phyloP scores from a whole-genome alignment of 2,329 filamentous ascomycete species.

The Colletotrichum camelliae region DNA sequence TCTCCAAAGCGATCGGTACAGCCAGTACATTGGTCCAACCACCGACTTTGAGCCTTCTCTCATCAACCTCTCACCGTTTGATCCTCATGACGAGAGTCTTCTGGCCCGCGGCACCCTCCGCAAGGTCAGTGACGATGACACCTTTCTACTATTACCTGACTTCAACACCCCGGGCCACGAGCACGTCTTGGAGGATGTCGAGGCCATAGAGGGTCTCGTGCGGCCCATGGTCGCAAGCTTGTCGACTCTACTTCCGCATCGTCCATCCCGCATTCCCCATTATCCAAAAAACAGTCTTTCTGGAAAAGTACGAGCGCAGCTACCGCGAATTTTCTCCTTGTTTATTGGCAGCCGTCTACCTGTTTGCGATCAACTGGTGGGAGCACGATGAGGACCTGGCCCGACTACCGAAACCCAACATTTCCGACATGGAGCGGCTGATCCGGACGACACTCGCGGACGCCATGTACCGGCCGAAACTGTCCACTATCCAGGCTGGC shows the following conservation, averaged over 20 bases:
- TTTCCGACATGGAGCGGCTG: slow-evolving; percentile 74
- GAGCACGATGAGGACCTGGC: slow-evolving; percentile 73
- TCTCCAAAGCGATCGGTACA: slow-evolving; percentile 78
- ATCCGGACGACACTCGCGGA: slow-evolving; percentile 76
- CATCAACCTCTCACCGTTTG: slow-evolving; percentile 80
- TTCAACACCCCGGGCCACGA: slow-evolving; percentile 74
- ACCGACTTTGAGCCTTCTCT: slow-evolving; percentile 86
- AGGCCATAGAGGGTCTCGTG: slow-evolving; percentile 78
- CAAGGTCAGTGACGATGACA: slow-evolving; percentile 78
- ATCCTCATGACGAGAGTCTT: slow-evolving; percentile 81
- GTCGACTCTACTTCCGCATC: slow-evolving; percentile 83
- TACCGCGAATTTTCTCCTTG: slow-evolving; percentile 78
- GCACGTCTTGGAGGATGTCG: slow-evolving; percentile 70
- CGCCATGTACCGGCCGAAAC: slow-evolving; percentile 81
- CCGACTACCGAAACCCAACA: slow-evolving; percentile 70
- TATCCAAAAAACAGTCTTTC: slow-evolving; percentile 79
- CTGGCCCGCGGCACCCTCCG: slow-evolving; percentile 72
- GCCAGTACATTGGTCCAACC: slow-evolving; percentile 83
- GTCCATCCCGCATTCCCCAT: slow-evolving; percentile 85
- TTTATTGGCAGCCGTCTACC: slow-evolving; percentile 80
- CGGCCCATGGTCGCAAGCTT: slow-evolving; percentile 75
- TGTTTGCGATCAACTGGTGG: slow-evolving; percentile 90
- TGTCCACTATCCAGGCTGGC: slow-evolving; percentile 81
- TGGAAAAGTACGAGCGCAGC: slow-evolving; percentile 77
- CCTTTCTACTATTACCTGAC: slow-evolving; percentile 82